Conservation (phyloP, 129 eudicot species). For the Rutidosis leptorrhynchoides region DNA sequence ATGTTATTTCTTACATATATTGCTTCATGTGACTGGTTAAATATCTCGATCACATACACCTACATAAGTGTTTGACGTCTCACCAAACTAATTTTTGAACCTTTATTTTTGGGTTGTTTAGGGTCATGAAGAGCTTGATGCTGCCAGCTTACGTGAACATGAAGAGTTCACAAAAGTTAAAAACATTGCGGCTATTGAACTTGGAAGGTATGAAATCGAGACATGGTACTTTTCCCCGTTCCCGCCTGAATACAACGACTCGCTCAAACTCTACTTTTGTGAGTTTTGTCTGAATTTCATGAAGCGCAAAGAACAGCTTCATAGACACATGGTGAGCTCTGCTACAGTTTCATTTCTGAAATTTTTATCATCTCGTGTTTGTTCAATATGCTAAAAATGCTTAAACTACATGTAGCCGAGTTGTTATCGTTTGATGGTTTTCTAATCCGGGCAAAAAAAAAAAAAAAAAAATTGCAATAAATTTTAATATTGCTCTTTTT, state of each 20-base stretch:
- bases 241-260: constrained; percentile 96
- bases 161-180: constrained; percentile 97
- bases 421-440: neutral
- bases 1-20: neutral
- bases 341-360: constrained; percentile 11
- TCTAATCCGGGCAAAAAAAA: no score
- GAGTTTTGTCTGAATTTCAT: constrained; percentile 97
- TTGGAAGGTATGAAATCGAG: constrained; percentile 96
- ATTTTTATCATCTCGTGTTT: constrained; percentile 8
- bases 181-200: constrained; percentile 89
- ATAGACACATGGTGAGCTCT: constrained; percentile 86
- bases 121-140: constrained; percentile 99
- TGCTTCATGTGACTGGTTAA: neutral
- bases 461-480: no score
- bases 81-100: neutral
- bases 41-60: neutral
- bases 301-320: constrained; percentile 96
- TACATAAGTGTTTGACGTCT: neutral
- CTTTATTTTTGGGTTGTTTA: constrained; percentile 15
- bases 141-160: constrained; percentile 98
- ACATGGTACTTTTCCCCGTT: constrained; percentile 99
- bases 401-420: neutral
- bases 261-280: constrained; percentile 84
- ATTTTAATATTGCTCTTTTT: no score
- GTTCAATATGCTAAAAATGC: neutral